These are phyloP conservation scores for Xylariaceae sp. DNA, from an alignment of 2,329 filamentous ascomycete genomes.

Conservation along the genomic window DNA sequence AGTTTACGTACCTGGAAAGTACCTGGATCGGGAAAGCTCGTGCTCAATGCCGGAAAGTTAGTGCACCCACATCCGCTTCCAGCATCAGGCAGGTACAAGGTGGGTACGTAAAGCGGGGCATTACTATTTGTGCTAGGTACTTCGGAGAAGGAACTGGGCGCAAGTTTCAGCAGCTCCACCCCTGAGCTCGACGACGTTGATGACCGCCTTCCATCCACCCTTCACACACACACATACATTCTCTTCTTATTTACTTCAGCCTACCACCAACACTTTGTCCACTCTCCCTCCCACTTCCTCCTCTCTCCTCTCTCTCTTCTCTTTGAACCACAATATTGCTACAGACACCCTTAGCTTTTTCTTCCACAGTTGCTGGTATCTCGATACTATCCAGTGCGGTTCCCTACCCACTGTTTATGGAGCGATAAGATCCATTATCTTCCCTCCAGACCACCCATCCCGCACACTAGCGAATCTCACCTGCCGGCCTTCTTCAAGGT, in stretches of 20 bases:
- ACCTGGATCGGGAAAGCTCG: background rate
- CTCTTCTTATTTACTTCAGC: background rate
- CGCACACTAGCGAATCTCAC: constrained; percentile 1
- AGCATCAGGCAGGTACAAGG: background rate
- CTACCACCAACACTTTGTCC: background rate
- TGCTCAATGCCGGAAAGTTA: background rate
- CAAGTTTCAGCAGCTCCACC: constrained; percentile 1
- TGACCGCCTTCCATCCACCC: constrained; percentile 2
- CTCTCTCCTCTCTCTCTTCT: background rate
- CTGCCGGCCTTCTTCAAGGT: background rate
- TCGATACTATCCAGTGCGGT: background rate
- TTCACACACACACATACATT: background rate
- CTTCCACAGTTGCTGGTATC: background rate
- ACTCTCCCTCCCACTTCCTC: no score
- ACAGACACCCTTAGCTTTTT: background rate
- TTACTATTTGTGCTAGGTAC: background rate
- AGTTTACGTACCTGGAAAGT: background rate
- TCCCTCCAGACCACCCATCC: background rate
- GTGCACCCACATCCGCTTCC: no score
- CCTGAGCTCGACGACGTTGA: background rate
- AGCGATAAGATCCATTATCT: background rate
- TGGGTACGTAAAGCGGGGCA: background rate
- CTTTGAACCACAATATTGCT: background rate
- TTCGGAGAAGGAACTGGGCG: background rate
- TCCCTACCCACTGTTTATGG: background rate